Conservation (phyloP, 768 basidiomycete species). For the Cyclocybe aegerita region DNA sequence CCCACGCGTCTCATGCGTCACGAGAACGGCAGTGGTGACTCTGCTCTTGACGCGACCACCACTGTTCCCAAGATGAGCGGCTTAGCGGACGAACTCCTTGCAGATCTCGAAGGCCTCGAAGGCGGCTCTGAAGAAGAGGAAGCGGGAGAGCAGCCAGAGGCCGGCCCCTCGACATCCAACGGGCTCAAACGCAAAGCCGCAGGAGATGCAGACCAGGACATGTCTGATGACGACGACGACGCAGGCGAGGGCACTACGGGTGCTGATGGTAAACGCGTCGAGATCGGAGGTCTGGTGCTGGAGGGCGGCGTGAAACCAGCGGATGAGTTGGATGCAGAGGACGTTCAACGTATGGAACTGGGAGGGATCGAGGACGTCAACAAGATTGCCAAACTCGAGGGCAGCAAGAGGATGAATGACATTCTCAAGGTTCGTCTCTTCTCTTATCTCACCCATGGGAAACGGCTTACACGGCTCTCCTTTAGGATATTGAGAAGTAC, state of each 20-base stretch:
- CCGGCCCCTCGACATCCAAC: constrained; percentile 20
- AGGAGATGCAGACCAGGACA: constrained; percentile 46
- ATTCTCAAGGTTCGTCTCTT: constrained; percentile 63
- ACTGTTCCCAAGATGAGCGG: constrained; percentile 55
- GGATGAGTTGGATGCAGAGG: constrained; percentile 93
- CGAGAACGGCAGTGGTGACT: background rate
- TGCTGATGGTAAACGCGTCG: constrained; percentile 41
- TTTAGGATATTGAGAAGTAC: constrained; percentile 88
- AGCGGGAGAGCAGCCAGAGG: constrained; percentile 17
- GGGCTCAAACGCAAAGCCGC: constrained; percentile 66
- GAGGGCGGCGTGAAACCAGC: constrained; percentile 91
- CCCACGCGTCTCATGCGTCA: no score
- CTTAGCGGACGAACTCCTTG: constrained; percentile 89
- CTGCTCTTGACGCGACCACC: background rate
- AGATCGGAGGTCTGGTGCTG: constrained; percentile 61
- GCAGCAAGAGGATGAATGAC: constrained; percentile 85
- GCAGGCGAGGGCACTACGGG: constrained; percentile 45
- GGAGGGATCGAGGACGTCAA: constrained; percentile 80
- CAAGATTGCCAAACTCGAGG: constrained; percentile 86
- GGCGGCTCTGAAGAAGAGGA: constrained; percentile 48
- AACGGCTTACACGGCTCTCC: background rate
- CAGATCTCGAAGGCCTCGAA: constrained; percentile 84
- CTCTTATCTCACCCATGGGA: background rate
- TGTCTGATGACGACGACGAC: constrained; percentile 55
- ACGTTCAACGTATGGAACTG: constrained; percentile 94